Evolutionary conservation across 805 yeast genomes (phyloP), one percentile per base, ranked within the genome.

Genomic region (Saturnispora quitensis): DNA sequence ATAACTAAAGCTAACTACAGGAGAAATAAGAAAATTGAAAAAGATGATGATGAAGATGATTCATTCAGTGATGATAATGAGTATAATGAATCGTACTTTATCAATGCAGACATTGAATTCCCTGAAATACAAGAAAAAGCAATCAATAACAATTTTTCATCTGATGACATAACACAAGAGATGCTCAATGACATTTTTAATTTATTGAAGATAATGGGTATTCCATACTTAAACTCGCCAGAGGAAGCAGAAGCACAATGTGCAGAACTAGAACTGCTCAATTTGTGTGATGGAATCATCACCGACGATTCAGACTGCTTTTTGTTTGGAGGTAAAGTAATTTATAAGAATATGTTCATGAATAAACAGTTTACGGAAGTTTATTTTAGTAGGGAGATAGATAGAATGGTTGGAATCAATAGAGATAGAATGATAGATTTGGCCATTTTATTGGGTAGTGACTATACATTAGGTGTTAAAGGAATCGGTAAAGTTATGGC

Each of bases 201-300:
- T 56, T 71, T 93, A 42, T 71, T 93, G 8, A 77, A 85, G 28
- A 68, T 91, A 50, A 93, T 93, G 72, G 99, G 99, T 1, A 86
- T 93, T 4, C 99, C 99, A 0, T 93, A 80, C 58, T 77, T 93
- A 9, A 87, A 96, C 0, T 97, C 99, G 0, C 99, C 99, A 1
- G 89, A 89, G 90, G 99, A 93, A 68, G 99, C 99, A 1, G 99
- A 93, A 69, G 98, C 99, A 0, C 99, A 93, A 62, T 93, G 99
- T 69, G 97, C 96, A 0, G 87, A 84, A 57, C 68, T 93, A 6
- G 66, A 80, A 40, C 62, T 67, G n/a, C 65, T 89, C 22, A 79
- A 77, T 0, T 70, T 93, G 18, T 97, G 91, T 4, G 98, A 93
- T 66, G 99, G 99, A 0, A 84, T 93, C 5, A 83, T 93, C 24